These are phyloP conservation scores for Candida lessepsii DNA, from an alignment of 805 yeast species.

Conservation along the genomic window DNA sequence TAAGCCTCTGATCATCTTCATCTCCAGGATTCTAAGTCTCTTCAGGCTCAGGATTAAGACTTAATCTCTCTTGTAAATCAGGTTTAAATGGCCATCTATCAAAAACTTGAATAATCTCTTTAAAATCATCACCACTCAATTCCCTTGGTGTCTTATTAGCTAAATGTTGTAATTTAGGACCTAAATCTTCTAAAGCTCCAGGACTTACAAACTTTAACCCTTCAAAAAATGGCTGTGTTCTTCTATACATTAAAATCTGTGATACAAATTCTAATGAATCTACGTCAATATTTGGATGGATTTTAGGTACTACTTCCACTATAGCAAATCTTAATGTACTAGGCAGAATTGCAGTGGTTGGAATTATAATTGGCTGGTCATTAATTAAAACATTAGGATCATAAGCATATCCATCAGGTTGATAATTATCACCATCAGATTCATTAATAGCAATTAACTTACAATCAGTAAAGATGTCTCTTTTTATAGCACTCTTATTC, in stretches of 20 bases:
- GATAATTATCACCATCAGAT: slow-evolving; percentile 17
- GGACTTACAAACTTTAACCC: slow-evolving; percentile 66
- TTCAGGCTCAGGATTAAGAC: slow-evolving; percentile 13
- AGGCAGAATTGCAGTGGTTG: slow-evolving; percentile 28
- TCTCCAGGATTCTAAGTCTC: neutral
- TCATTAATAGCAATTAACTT: slow-evolving; percentile 51
- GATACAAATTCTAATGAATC: slow-evolving; percentile 69
- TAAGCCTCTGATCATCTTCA: neutral
- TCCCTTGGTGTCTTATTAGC: slow-evolving; percentile 46
- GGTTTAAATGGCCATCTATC: slow-evolving; percentile 89
- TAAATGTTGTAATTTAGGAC: slow-evolving; percentile 23
- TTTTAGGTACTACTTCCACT: slow-evolving; percentile 52
- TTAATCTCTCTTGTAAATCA: slow-evolving; percentile 19
- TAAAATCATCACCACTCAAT: slow-evolving; percentile 56
- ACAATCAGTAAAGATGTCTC: slow-evolving; percentile 62
- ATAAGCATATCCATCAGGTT: slow-evolving; percentile 29
- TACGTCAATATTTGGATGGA: slow-evolving; percentile 29
- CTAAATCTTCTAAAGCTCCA: slow-evolving; percentile 66
- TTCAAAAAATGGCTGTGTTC: slow-evolving; percentile 35
- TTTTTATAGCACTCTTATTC: slow-evolving; percentile 60
- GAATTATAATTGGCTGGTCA: slow-evolving; percentile 37
- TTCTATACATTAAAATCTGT: slow-evolving; percentile 54
- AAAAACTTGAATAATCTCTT: slow-evolving; percentile 50
- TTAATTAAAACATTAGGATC: slow-evolving; percentile 36
- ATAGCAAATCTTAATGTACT: slow-evolving; percentile 46